Evolutionary conservation across 345 rosid species (phyloP).

Genomic region (Eucalyptus curtisii): DNA sequence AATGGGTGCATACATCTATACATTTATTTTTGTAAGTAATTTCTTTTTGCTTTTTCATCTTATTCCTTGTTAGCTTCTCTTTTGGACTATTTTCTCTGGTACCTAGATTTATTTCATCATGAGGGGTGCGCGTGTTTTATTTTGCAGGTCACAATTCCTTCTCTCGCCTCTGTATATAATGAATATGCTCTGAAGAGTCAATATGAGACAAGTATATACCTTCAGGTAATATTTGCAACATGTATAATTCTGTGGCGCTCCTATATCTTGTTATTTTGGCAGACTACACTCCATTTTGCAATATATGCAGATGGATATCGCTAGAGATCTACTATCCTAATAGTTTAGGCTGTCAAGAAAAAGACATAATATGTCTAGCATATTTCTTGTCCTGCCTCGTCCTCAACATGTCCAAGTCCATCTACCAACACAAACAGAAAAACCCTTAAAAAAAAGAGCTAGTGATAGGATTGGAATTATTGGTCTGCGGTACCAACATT

Average conservation of each 20-base stretch:
- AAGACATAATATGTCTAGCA: background rate
- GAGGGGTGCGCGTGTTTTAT: background rate
- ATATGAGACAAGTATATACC: conserved; percentile 49
- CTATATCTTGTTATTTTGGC: background rate
- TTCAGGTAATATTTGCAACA: conserved; percentile 25
- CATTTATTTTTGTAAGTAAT: conserved; percentile 76
- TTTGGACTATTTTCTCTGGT: background rate
- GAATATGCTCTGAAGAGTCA: conserved; percentile 57
- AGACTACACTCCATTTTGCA: background rate
- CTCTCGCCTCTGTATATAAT: conserved; percentile 44
- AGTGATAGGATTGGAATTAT: background rate
- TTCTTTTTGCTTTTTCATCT: background rate
- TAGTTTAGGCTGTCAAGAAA: background rate
- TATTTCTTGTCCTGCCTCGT: background rate
- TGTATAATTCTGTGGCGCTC: background rate
- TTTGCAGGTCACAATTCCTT: conserved; percentile 39
- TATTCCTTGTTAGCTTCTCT: background rate
- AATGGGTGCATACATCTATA: conserved; percentile 74
- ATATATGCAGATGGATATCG: background rate
- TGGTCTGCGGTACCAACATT: background rate
- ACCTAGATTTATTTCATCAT: background rate
- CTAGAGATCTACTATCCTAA: background rate
- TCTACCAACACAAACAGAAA: background rate
- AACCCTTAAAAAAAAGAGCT: background rate
- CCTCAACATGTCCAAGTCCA: background rate